Percentiles rank a stretch among this genome's conserved stretches.
phyloP scores from a whole-genome alignment of 208 protist species.

The Trypanosoma cruzi region DNA sequence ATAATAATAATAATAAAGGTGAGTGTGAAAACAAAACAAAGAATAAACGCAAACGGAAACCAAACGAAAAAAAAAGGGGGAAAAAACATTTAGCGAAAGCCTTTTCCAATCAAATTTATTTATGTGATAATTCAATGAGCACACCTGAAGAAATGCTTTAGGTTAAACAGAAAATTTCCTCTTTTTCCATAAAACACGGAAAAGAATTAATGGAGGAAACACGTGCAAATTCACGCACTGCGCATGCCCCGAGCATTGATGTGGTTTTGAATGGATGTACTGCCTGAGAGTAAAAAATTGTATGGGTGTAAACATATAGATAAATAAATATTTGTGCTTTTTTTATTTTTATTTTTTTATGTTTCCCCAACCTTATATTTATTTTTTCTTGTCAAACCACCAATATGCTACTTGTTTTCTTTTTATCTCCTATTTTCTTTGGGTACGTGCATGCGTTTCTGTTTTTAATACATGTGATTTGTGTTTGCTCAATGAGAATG shows the following conservation, averaged over 20 bases:
- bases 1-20: not conserved
- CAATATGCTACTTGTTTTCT: too few relatives aligned
- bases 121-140: not conserved
- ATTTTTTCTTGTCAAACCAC: not conserved
- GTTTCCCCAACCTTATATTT: not conserved
- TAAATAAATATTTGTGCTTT: not conserved
- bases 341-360: not conserved
- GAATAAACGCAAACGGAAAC: not conserved
- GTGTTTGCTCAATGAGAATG: not conserved
- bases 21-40: too few relatives aligned
- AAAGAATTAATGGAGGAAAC: not conserved
- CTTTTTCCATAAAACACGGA: not conserved
- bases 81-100: not conserved
- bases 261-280: too few relatives aligned
- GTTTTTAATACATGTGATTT: not conserved
- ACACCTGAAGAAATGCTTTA: not conserved
- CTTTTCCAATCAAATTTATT: not conserved
- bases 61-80: not conserved
- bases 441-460: not conserved
- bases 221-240: not conserved
- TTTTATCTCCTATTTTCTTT: not conserved
- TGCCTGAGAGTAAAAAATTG: not conserved
- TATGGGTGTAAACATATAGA: too few relatives aligned
- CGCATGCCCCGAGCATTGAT: not conserved
- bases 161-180: not conserved